Conservation (phyloP, 1,139 yeast species). For the Petasospora rhodanensis region DNA sequence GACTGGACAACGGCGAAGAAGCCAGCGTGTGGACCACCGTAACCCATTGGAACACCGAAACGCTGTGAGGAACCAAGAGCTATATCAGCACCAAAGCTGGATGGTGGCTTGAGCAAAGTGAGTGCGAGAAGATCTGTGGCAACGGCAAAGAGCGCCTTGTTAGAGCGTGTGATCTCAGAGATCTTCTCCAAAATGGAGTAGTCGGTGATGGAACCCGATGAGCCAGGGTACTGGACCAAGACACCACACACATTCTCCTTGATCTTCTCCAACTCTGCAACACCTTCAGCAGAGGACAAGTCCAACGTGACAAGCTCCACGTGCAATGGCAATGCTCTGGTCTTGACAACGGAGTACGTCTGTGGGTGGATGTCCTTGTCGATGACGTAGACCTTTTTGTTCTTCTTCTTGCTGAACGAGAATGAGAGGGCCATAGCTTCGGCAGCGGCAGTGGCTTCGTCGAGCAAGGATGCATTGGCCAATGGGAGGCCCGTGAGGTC, state of each 20-base stretch:
- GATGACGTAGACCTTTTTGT: slow-evolving; percentile 60
- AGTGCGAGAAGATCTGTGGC: slow-evolving; percentile 90
- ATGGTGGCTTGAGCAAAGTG: slow-evolving; percentile 80
- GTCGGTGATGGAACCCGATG: slow-evolving; percentile 68
- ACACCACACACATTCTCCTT: slow-evolving; percentile 65
- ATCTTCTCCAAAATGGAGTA: slow-evolving; percentile 45
- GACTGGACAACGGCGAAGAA: slow-evolving; percentile 81
- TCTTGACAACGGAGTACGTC: slow-evolving; percentile 69
- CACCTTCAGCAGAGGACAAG: slow-evolving; percentile 41
- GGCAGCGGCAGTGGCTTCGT: slow-evolving; percentile 97
- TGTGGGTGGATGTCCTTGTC: slow-evolving; percentile 81
- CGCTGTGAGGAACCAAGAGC: slow-evolving; percentile 92
- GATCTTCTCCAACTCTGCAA: slow-evolving; percentile 35
- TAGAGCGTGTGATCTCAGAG: slow-evolving; percentile 60
- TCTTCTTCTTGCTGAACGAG: slow-evolving; percentile 65
- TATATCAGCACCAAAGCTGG: slow-evolving; percentile 85
- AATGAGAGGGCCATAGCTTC: slow-evolving; percentile 91
- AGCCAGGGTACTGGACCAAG: slow-evolving; percentile 84
- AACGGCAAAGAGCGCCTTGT: slow-evolving; percentile 74
- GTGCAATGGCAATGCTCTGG: slow-evolving; percentile 74
- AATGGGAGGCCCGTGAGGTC: slow-evolving; percentile 90
- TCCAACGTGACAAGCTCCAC: slow-evolving; percentile 63
- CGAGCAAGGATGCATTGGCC: slow-evolving; percentile 90
- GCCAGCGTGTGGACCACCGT: slow-evolving; percentile 99
- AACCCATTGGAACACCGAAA: slow-evolving; percentile 96